Base-by-base conservation (phyloP, 2,329 filamentous ascomycete species). In the Chaetomium sp. region DNA sequence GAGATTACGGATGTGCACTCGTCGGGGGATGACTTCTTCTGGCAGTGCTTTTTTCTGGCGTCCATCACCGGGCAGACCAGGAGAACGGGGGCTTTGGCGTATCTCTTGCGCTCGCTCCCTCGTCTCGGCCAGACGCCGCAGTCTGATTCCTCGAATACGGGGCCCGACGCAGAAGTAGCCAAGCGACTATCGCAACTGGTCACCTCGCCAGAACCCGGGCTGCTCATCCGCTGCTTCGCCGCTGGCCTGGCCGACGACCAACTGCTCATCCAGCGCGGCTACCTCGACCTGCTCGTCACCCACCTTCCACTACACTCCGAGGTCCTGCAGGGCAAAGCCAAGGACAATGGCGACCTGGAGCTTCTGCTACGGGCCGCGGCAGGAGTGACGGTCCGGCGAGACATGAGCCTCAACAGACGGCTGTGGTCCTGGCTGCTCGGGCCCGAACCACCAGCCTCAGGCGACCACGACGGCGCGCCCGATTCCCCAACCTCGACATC, bases 371-470 rank as follows among this genome's bases (percentile, higher is more conserved):
- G 85, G 56, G 89, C 92, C 12, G 91, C 92, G 5, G 85, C 85
- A n/a, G 85, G 88, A 1, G 91, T 99, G 19, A 90, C 97, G 1
- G 85, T 85, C 19, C 82, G 94, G 49, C 84, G 91, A 71, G 94
- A 99, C 61, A 99, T 99, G 94, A 95, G 92, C 67, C 75, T 99
- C 49, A 99, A 99, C 69, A 79, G 94, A 64, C 83, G 94, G 40
- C 74, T 99, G n/a, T 97, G 92, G 91, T 84, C 88, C 44, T 99
- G 94, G 94, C 85, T 97, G 58, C 77, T 99, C 1, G 94, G 94
- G 0, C 91, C 91, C 2, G 89, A 81, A 49, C 80, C 80, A 43
- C 64, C 59, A 4, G 55, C 76, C 49, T 65, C 72, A 27, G 64
- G 71, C 53, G 78, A 85, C 57, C 64, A 73, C 27, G 79, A 85